Conservation (phyloP, 495 filamentous ascomycete species). For the Penicillium antarcticum region DNA sequence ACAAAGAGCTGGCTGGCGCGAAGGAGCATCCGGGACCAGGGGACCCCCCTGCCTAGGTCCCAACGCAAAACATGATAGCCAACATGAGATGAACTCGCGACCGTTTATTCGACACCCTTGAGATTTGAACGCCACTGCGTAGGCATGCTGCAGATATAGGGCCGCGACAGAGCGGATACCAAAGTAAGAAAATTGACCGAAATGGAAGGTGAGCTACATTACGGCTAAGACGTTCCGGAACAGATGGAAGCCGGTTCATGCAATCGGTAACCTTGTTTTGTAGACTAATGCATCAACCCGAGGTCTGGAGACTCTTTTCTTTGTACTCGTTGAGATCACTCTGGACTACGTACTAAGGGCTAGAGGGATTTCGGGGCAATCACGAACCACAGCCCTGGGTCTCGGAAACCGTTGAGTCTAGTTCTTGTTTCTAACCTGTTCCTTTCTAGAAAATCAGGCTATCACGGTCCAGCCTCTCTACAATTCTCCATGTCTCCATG, state of each 20-base stretch:
- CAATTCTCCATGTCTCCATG: too few species aligned
- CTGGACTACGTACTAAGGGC: too few species aligned
- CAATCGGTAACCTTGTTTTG: constrained; percentile 23
- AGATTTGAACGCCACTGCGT: neutral
- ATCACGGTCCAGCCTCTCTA: too few species aligned
- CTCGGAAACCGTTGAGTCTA: constrained; percentile 8
- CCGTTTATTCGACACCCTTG: neutral
- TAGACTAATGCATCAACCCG: constrained; percentile 35
- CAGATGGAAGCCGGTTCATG: constrained; percentile 24
- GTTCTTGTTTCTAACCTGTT: constrained; percentile 1
- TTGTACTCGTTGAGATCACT: constrained; percentile 16
- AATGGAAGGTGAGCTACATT: neutral
- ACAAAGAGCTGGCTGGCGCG: constrained; percentile 2
- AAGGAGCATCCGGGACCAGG: constrained; percentile 1
- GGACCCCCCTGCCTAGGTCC: constrained; percentile 1
- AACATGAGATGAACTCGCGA: neutral
- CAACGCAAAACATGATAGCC: neutral
- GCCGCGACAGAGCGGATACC: neutral
- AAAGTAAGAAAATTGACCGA: neutral
- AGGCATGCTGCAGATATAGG: neutral
- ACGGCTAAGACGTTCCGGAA: constrained; percentile 5
- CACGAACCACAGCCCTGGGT: constrained; percentile 15
- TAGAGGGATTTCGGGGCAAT: constrained; percentile 1
- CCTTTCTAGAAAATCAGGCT: too few species aligned
- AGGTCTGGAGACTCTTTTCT: constrained; percentile 23